These are phyloP conservation scores for Arxiozyma telluris DNA, from an alignment of 1,139 yeast species.

Conservation along the genomic window DNA sequence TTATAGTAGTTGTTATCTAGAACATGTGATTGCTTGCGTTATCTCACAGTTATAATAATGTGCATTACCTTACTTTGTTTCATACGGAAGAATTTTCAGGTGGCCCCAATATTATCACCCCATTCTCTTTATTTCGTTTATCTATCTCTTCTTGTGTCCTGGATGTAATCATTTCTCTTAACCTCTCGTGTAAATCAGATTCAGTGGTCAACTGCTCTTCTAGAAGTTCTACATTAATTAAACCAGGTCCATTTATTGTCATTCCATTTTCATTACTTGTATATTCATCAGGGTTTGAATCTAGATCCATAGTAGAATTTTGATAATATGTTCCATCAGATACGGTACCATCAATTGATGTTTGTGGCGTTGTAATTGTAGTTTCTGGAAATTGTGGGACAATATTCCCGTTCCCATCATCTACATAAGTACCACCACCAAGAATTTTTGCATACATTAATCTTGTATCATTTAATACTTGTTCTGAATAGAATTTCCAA, in stretches of 20 bases:
- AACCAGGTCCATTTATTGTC: slow-evolving; percentile 14
- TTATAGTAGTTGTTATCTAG: no score
- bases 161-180: slow-evolving; percentile 23
- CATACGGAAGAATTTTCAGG: slow-evolving; percentile 7
- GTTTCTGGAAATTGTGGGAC: slow-evolving; percentile 19
- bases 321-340: neutral
- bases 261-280: neutral
- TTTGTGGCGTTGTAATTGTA: neutral
- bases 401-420: slow-evolving; percentile 27
- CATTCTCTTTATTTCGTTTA: slow-evolving; percentile 22
- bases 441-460: slow-evolving; percentile 89
- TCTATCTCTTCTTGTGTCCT: slow-evolving; percentile 25
- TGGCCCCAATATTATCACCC: slow-evolving; percentile 29
- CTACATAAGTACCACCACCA: slow-evolving; percentile 45
- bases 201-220: slow-evolving; percentile 28
- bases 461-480: slow-evolving; percentile 79
- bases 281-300: slow-evolving; percentile 1
- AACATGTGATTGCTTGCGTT: no score
- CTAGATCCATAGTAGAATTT: neutral
- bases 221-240: slow-evolving; percentile 21
- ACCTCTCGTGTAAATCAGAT: slow-evolving; percentile 27
- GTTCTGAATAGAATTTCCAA: slow-evolving; percentile 82
- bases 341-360: neutral
- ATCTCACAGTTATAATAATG: neutral
- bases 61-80: neutral